Conservation (phyloP, 768 basidiomycete species). For the Trametes gibbosa region DNA sequence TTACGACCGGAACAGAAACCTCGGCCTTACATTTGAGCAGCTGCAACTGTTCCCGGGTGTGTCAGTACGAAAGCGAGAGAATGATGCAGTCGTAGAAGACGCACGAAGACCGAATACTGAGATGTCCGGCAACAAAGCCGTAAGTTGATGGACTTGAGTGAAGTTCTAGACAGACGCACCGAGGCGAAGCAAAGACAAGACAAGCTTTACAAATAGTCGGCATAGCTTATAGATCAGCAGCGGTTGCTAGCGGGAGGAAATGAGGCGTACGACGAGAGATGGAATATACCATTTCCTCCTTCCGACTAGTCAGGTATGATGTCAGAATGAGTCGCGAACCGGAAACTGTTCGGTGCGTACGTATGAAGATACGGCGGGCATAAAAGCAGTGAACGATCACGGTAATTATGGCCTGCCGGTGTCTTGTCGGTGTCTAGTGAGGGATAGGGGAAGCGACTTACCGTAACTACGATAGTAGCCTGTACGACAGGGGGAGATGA, state of each 20-base stretch:
- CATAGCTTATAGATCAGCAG: neutral
- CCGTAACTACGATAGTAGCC: constrained; percentile 4
- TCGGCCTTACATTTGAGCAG: neutral
- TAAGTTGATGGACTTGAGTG: too few species aligned
- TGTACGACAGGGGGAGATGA: neutral
- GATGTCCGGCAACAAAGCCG: too few species aligned
- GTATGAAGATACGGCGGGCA: constrained; percentile 11
- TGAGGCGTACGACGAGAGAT: neutral
- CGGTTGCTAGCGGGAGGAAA: too few species aligned
- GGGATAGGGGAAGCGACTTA: neutral
- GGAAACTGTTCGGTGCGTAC: neutral
- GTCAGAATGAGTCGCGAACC: too few species aligned
- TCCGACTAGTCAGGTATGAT: neutral
- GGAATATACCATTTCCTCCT: neutral
- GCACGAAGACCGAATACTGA: constrained; percentile 7
- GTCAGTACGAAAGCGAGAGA: neutral
- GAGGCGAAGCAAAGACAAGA: constrained; percentile 4
- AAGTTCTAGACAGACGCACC: constrained; percentile 5
- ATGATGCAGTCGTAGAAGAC: neutral
- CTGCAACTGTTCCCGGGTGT: neutral
- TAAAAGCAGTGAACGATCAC: constrained; percentile 17
- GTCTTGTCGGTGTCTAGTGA: too few species aligned
- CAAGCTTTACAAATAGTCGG: neutral
- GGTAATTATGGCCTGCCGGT: constrained; percentile 6
- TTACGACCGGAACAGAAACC: neutral